Conservation (phyloP, 192 early-diverging fungal genomes). For the Entophlyctis luteolus region DNA sequence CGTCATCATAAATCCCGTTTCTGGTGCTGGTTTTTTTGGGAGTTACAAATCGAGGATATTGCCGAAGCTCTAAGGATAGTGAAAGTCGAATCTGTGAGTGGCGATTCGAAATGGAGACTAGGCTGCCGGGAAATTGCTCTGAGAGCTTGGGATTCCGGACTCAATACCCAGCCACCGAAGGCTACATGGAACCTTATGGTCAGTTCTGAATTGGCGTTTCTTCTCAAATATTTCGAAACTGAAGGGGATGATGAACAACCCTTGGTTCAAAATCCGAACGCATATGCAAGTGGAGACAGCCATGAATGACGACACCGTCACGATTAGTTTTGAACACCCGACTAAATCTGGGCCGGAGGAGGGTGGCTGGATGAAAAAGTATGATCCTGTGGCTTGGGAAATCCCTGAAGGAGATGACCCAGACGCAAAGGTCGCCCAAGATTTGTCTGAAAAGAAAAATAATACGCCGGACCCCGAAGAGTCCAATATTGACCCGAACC, state of each 20-base stretch:
- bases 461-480: background rate
- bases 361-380: constrained; percentile 55
- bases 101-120: background rate
- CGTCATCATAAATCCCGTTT: constrained; percentile 32
- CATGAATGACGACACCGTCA: constrained; percentile 1
- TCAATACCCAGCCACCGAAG: constrained; percentile 60
- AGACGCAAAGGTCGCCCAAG: background rate
- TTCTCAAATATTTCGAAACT: background rate
- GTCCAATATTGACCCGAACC: background rate
- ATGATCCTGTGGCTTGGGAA: constrained; percentile 5
- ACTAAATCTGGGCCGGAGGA: constrained; percentile 37
- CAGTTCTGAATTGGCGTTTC: background rate
- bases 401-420: background rate
- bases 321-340: constrained; percentile 49
- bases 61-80: constrained; percentile 25
- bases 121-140: constrained; percentile 48
- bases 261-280: constrained; percentile 50
- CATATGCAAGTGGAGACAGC: constrained; percentile 33
- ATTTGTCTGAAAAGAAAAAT: background rate
- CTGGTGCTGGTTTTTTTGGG: constrained; percentile 70
- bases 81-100: too few relatives aligned
- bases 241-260: constrained; percentile 72
- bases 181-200: constrained; percentile 64
- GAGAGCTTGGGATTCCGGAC: constrained; percentile 58
- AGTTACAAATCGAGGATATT: constrained; percentile 31